A percentile compares a stretch with the other conserved stretches of the same genome.
phyloP scores from a whole-genome alignment of 805 yeast genomes.

The Candida ovalis region DNA sequence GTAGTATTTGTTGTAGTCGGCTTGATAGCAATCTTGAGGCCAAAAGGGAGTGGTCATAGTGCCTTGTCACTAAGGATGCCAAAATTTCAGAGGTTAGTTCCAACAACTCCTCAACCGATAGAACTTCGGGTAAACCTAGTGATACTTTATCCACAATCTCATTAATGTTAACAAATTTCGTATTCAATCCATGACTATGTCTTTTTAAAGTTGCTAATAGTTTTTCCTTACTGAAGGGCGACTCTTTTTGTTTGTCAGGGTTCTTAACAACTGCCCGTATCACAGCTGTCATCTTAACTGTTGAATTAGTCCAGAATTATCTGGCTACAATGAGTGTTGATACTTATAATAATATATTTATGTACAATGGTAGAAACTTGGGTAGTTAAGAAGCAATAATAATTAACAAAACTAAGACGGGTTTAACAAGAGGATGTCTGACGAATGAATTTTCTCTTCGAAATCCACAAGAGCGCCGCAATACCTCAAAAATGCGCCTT shows the following conservation, averaged over 20 bases:
- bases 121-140: conserved; percentile 46
- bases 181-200: conserved; percentile 34
- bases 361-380: too few relatives aligned
- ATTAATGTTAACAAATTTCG: conserved; percentile 41
- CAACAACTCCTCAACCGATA: conserved; percentile 39
- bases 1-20: conserved; percentile 79
- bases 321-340: too few relatives aligned
- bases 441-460: too few relatives aligned
- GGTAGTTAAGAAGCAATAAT: too few relatives aligned
- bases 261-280: conserved; percentile 4
- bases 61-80: conserved; percentile 91
- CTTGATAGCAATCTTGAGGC: conserved; percentile 90
- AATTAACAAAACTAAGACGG: too few relatives aligned
- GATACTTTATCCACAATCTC: conserved; percentile 44
- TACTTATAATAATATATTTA: too few relatives aligned
- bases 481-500: too few relatives aligned
- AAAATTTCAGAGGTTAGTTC: conserved; percentile 81
- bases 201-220: conserved; percentile 8
- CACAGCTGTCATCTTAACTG: conserved; percentile 10
- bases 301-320: neutral
- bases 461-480: too few relatives aligned
- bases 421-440: too few relatives aligned
- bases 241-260: neutral
- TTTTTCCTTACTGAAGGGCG: conserved; percentile 9
- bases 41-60: conserved; percentile 87